Base-by-base conservation (phyloP, 169 alveolate genomes). In the Prorocentrum cordatum region DNA sequence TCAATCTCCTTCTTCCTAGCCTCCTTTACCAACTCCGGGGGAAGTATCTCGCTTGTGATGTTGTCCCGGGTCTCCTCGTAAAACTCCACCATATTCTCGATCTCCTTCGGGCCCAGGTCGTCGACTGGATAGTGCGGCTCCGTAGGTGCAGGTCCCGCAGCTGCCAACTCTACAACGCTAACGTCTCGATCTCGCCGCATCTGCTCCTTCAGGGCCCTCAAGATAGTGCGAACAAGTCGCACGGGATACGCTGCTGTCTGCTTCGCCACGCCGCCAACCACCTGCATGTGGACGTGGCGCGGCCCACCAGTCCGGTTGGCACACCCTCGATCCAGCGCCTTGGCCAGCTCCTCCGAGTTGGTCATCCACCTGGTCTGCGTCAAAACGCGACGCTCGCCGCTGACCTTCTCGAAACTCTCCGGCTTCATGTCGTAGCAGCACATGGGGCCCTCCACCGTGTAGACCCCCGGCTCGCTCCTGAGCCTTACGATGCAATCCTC, bases 31-130 rank as follows among this genome's bases (percentile, higher is more conserved):
- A 75, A 33, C 0, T 47, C 38, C 20, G 58, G 29, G 1, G 86
- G 86, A 3, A 75, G 32, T 54, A 35, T 38, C 38, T 75, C 86
- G 1, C 86, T 71, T 10, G 54, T 75, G 86, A 75, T 54, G 59
- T 58, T 45, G 47, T 75, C 86, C 16, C 1, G 45, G 45, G 29
- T 4, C 83, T 42, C 31, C 47, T 29, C 18, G n/a, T 10, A n/a
- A 7, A 42, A 42, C 3, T 71, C 83, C 9, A 20, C 22, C 32
- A 45, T 24, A 14, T 50, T 42, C 54, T 42, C 9, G n/a, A 31
- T 14, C 68, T 27, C 29, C 54, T 1, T 5, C 45, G n/a, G 16
- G n/a, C 16, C 16, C 54, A 42, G 54, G 54, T 42, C 54, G 20
- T 22, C 59, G 2, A 7, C 3, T 16, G 9, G 45, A 16, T 50